Evolutionary conservation across 441 rosid genomes (phyloP), one percentile per base, ranked within the genome.

Genomic region (Codiaeum variegatum): DNA sequence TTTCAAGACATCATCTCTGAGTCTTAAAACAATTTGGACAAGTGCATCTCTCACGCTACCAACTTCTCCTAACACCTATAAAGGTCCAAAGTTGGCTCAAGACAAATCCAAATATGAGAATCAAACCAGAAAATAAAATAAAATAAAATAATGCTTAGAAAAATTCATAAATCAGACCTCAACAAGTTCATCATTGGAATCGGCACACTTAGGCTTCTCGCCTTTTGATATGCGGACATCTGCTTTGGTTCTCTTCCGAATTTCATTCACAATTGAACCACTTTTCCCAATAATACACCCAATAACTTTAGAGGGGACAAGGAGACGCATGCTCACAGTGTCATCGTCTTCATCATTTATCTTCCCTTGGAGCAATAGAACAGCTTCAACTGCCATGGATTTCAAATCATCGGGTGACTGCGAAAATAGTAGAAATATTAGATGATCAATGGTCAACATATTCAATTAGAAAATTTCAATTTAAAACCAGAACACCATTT

Each of bases 311-410:
- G 97, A 91, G 56, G 96, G 84, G 72, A 95, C 86, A 72, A 93
- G 96, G 62, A 93, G 83, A 55, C 90, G 83, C 83, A 91, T 86
- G 67, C 83, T 76, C 66, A 82, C 84, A 55, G 77, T 83, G 16
- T 86, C 88, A 29, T 86, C 90, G 34, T 88, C 93, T 75, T 90
- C 96, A 75, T 90, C 93, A 69, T 88, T 94, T 32, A 95, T 95
- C 81, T 95, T 91, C 73, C 78, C 88, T 84, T 91, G 98, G 55
- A 95, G 96, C 85, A 91, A 74, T 52, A 95, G 78, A 77, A 89
- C 88, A 75, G 98, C 92, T 82, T 95, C 99, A 79, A 93, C 97
- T 0, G 94, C 95, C 95, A 87, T 89, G 74, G 99, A 95, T 85
- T 95, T 93, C 83, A 89, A 70, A 82, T 95, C 98, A 76, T 95